These are phyloP conservation scores for Proteromonas lacertae DNA, from an alignment of 352 stramenopile species.

Conservation along the genomic window DNA sequence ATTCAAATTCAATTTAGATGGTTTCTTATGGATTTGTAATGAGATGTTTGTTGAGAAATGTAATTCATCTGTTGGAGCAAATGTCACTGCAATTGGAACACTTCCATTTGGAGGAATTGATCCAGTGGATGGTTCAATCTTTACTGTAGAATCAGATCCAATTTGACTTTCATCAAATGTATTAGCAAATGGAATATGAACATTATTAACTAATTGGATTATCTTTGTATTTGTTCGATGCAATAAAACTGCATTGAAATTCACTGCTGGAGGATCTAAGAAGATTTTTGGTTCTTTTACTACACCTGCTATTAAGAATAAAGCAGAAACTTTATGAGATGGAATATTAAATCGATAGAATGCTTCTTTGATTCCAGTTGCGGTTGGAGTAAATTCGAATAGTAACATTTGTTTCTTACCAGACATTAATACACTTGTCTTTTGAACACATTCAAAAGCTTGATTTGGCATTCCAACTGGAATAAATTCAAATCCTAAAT, in stretches of 20 bases:
- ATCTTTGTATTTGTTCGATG: conserved; percentile 41
- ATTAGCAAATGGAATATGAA: conserved; percentile 64
- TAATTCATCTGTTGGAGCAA: conserved; percentile 50
- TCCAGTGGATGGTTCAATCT: conserved; percentile 40
- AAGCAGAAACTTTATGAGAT: conserved; percentile 38
- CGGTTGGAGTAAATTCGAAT: conserved; percentile 68
- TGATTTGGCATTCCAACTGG: conserved; percentile 24
- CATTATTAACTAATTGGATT: conserved; percentile 47
- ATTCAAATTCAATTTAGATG: conserved; percentile 46
- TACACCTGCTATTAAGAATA: conserved; percentile 54
- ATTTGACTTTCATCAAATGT: conserved; percentile 40
- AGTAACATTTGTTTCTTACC: conserved; percentile 66
- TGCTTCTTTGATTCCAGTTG: conserved; percentile 38
- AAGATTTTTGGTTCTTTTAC: conserved; percentile 48
- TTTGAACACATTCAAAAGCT: conserved; percentile 54
- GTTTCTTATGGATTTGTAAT: conserved; percentile 56
- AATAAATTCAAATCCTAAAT: conserved; percentile 64
- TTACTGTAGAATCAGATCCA: conserved; percentile 25
- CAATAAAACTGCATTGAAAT: conserved; percentile 59
- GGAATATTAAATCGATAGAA: conserved; percentile 57
- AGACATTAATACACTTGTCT: conserved; percentile 46
- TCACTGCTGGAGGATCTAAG: conserved; percentile 40
- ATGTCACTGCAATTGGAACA: conserved; percentile 35
- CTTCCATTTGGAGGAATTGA: conserved; percentile 43
- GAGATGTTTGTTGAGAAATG: conserved; percentile 59